Evolutionary conservation across 805 yeast species (phyloP).

Genomic region (Pichia occidentalis): DNA sequence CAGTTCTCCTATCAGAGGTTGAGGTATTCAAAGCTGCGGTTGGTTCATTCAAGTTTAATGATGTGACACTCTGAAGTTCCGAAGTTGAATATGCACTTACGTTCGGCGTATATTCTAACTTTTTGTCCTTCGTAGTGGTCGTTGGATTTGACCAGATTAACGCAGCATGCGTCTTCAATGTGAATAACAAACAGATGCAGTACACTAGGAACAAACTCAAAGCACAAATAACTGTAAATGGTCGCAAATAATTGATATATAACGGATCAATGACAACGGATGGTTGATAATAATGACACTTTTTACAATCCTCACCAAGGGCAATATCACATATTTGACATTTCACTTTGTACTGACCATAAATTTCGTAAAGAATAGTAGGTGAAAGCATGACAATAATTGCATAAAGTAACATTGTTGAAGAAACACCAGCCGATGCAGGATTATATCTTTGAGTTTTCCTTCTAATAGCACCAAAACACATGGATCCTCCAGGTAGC

Average conservation of each 20-base stretch:
- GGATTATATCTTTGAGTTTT: constrained; percentile 96
- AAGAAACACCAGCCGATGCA: constrained; percentile 92
- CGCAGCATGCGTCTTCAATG: constrained; percentile 93
- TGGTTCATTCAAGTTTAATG: constrained; percentile 19
- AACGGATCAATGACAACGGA: constrained; percentile 62
- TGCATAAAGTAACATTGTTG: constrained; percentile 90
- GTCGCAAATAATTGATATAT: constrained; percentile 64
- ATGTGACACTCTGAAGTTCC: constrained; percentile 24
- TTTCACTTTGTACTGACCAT: constrained; percentile 74
- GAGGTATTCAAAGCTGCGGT: constrained; percentile 4
- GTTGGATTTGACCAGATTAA: constrained; percentile 83
- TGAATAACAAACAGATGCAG: constrained; percentile 83
- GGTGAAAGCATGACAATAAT: constrained; percentile 90
- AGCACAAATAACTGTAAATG: constrained; percentile 79
- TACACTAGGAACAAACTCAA: constrained; percentile 75
- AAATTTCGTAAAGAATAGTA: constrained; percentile 80
- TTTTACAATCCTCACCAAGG: constrained; percentile 41
- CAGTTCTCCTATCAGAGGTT: too few relatives aligned
- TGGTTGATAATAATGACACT: constrained; percentile 75
- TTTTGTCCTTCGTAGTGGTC: constrained; percentile 32
- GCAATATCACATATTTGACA: constrained; percentile 50
- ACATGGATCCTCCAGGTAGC: constrained; percentile 93
- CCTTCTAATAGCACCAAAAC: constrained; percentile 89
- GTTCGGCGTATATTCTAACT: constrained; percentile 12
- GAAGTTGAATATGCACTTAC: background rate